Base-by-base conservation (phyloP, 495 filamentous ascomycete species). In the Tuber umbilicatum region DNA sequence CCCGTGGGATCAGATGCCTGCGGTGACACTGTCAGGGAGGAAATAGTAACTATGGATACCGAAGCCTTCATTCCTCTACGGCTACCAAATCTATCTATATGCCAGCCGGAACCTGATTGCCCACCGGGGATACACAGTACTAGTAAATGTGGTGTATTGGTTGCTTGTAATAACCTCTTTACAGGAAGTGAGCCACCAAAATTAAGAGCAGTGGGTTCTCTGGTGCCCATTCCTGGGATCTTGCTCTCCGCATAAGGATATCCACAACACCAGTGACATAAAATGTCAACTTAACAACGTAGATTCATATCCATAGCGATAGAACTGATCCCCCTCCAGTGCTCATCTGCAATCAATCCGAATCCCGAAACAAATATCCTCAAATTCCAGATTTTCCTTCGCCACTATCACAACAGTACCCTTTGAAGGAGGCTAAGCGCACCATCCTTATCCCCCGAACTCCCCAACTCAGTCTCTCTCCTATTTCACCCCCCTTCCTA, bases 41-140 rank as follows among this genome's bases (percentile, higher is more conserved):
- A 97, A 73, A 97, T 74, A 75, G 97, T 90, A 10, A 97, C 85
- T 77, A 97, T 90, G 78, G 92, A 78, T 7, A 93, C 97, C 6
- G 92, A 94, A 42, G 90, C 85, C 73, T 97, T 86, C 72, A 97
- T 87, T 23, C 92, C 91, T 84, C 91, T 90, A 82, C 90, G 94
- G 17, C 94, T 89, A 35, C 92, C 94, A 86, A 89, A 97, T 79
- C 91, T 89, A 79, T 97, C 94, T 76, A 89, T 89, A 35, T 91
- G 86, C 73, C 90, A 94, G 38, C 94, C 94, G 81, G 97, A 97
- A 70, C 90, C 80, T 0, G 97, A 85, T 85, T 93, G 91, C 0
- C 94, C 94, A 14, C 97, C 84, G 14, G n/a, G n/a, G n/a, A n/a
- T n/a, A n/a, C n/a, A 97, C 93, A 0, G 93, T 97, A 21, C 94